Evolutionary conservation across 768 basidiomycete genomes (phyloP).

Genomic region (Leccinum truebloodii): DNA sequence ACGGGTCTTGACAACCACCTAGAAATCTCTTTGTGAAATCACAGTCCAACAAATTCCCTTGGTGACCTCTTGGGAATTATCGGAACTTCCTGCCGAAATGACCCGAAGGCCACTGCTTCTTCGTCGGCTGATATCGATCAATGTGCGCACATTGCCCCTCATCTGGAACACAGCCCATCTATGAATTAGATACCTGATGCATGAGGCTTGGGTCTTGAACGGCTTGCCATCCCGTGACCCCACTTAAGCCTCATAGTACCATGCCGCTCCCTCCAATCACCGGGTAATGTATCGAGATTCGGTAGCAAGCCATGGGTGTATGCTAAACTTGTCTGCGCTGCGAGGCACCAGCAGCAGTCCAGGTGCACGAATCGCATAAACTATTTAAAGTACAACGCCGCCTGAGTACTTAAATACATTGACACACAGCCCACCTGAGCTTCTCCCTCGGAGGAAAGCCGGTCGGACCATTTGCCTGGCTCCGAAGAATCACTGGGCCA

Average conservation of each 20-base stretch:
- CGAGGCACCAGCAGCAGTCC: conserved; percentile 39
- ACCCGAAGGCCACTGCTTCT: background rate
- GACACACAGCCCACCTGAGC: too few relatives aligned
- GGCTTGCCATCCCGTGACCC: background rate
- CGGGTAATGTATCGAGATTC: conserved; percentile 44
- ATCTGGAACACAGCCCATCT: too few relatives aligned
- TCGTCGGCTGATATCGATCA: too few relatives aligned
- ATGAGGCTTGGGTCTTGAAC: too few relatives aligned
- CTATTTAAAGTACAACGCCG: conserved; percentile 41
- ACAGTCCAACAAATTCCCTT: background rate
- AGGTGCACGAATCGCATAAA: conserved; percentile 66
- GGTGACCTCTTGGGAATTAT: background rate
- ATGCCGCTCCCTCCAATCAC: conserved; percentile 30
- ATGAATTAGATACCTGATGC: too few relatives aligned
- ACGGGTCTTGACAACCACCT: too few relatives aligned
- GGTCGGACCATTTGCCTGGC: background rate
- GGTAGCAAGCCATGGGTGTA: background rate
- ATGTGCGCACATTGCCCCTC: too few relatives aligned
- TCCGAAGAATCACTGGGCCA: background rate
- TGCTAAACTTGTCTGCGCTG: too few relatives aligned
- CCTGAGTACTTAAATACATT: background rate
- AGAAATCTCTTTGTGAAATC: background rate
- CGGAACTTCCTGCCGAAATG: background rate
- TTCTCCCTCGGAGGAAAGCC: too few relatives aligned
- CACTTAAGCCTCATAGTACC: conserved; percentile 2